Base-by-base conservation (phyloP, 352 stramenopile genomes). In the Globisporangium iwayamae region DNA sequence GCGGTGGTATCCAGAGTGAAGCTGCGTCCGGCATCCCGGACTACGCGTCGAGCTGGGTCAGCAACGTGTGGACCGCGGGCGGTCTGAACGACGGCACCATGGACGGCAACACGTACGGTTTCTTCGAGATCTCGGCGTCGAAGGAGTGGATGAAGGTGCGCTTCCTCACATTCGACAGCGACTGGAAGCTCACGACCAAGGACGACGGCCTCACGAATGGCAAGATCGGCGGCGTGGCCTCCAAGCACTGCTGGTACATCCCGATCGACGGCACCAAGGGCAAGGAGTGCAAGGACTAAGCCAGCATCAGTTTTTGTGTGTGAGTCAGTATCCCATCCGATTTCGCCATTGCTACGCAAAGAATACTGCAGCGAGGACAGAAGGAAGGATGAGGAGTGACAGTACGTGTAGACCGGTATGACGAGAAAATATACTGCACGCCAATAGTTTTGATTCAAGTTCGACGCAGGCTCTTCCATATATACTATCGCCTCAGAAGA, bases 191-290 rank as follows among this genome's bases (percentile, higher is more conserved):
- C 59, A 63, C 63, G 36, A 74, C 68, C 22, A 63, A 69, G 2
- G 66, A 74, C 2, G 74, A 87, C 57, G 74, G 73, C 54, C 73
- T 91, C 43, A 72, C 65, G 48, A 70, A 65, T 13, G 77, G 79
- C 16, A 78, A 51, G 13, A 56, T 77, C 3, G 79, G 79, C 56
- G 83, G 84, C 38, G 73, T 93, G 14, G 74, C 71, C 7, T 79
- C 75, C 6, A 79, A 85, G 66, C 83, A 94, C 72, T 94, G 85
- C 72, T 94, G 79, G 78, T 89, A 86, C 73, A 87, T 91, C 34
- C 82, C 73, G 22, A 58, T 72, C 28, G 70, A 80, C 41, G 73
- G 73, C 36, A 62, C 53, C 30, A 39, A 47, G n/a, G 73, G 73
- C 45, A 36, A 75, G 22, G 52, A 68, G 43, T 81, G 73, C 51